Evolutionary conservation across 371 early-diverging fungal genomes (phyloP).

Genomic region (Basidiobolus heterosporus): DNA sequence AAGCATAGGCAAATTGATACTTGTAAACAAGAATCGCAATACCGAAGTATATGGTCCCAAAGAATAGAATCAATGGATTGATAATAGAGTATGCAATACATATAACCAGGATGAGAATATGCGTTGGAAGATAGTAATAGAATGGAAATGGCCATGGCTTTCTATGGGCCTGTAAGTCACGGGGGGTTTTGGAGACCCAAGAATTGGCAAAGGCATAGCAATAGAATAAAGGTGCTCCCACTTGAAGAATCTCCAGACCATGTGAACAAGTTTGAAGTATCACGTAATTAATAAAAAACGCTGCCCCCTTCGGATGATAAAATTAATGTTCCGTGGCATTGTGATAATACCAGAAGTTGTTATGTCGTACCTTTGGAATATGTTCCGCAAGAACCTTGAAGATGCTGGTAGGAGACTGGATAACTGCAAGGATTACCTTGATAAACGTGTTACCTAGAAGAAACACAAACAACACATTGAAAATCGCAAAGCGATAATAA

Average conservation of each 20-base stretch:
- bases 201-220: slow-evolving; percentile 25
- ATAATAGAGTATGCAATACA: slow-evolving; percentile 74
- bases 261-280: slow-evolving; percentile 50
- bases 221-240: slow-evolving; percentile 30
- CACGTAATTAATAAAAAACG: slow-evolving; percentile 65
- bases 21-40: slow-evolving; percentile 61
- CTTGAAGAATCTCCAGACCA: slow-evolving; percentile 50
- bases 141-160: slow-evolving; percentile 43
- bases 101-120: slow-evolving; percentile 64
- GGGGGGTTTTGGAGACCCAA: slow-evolving; percentile 45
- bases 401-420: slow-evolving; percentile 44
- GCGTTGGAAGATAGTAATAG: slow-evolving; percentile 50
- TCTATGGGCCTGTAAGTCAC: slow-evolving; percentile 36
- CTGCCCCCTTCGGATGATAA: slow-evolving; percentile 28
- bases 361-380: slow-evolving; percentile 25
- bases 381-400: slow-evolving; percentile 49
- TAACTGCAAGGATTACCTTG: slow-evolving; percentile 46
- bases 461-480: slow-evolving; percentile 76
- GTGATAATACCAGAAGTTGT: background rate
- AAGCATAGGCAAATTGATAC: slow-evolving; percentile 66
- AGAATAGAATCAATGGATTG: slow-evolving; percentile 66
- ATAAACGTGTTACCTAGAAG: slow-evolving; percentile 62
- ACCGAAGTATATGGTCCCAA: slow-evolving; percentile 58
- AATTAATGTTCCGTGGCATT: background rate
- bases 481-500: slow-evolving; percentile 72